These are phyloP conservation scores for Periconia sp. DNA, from an alignment of 2,329 filamentous ascomycete species.

Conservation along the genomic window DNA sequence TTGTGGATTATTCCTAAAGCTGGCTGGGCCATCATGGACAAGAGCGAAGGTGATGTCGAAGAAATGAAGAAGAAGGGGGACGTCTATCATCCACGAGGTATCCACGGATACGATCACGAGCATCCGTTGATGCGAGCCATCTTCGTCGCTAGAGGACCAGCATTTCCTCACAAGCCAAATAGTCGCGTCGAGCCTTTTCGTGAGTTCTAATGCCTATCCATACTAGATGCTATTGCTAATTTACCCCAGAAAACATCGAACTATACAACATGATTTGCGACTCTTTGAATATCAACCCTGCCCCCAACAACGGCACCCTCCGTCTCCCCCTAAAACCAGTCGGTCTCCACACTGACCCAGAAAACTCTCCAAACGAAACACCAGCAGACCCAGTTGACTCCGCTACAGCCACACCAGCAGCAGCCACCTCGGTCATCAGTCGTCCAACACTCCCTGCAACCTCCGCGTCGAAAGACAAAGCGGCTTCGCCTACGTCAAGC, in stretches of 20 bases:
- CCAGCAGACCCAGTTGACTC: constrained; percentile 58
- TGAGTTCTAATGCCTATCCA: constrained; percentile 58
- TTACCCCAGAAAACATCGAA: constrained; percentile 80
- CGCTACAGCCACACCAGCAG: background rate
- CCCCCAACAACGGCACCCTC: constrained; percentile 87
- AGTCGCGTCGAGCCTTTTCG: constrained; percentile 82
- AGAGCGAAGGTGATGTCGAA: constrained; percentile 76
- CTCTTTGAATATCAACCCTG: constrained; percentile 74
- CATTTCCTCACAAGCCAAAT: constrained; percentile 85
- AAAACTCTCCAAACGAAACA: constrained; percentile 53
- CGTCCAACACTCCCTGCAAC: constrained; percentile 1
- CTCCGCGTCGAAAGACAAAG: background rate
- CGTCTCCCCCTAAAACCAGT: constrained; percentile 70
- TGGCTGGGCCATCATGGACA: constrained; percentile 89
- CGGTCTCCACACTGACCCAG: constrained; percentile 64
- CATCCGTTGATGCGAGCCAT: constrained; percentile 96
- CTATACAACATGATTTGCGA: constrained; percentile 96
- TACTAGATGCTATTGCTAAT: constrained; percentile 27
- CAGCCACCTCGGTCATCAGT: constrained; percentile 6
- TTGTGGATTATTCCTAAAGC: constrained; percentile 92
- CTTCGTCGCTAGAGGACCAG: constrained; percentile 88
- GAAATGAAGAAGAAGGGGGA: constrained; percentile 68
- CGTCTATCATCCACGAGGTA: constrained; percentile 78
- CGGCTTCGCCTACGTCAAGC: constrained; percentile 16
- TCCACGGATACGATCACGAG: constrained; percentile 95